phyloP scores from a whole-genome alignment of 257 asterid species.

The Cruciata laevipes region DNA sequence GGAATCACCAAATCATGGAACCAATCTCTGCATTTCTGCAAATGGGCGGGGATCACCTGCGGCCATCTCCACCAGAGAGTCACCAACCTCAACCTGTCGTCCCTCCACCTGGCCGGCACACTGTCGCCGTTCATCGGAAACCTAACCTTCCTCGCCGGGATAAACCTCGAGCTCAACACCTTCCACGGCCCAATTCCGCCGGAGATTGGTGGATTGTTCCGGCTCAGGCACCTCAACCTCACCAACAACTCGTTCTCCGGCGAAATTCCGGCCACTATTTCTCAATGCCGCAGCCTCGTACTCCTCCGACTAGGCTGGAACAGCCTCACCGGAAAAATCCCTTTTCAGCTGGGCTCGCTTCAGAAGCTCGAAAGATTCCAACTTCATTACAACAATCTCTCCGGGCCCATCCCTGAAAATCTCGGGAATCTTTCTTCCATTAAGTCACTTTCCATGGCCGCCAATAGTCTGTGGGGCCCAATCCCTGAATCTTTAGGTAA shows the following conservation, averaged over 20 bases:
- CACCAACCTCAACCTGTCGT: conserved; percentile 12
- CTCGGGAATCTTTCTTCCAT: conserved; percentile 20
- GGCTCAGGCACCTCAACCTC: conserved; percentile 12
- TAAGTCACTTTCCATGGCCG: conserved; percentile 13
- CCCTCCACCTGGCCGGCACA: conserved; percentile 6
- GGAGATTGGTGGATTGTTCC: conserved; percentile 13
- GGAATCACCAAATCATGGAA: conserved; percentile 17
- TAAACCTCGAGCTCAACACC: conserved; percentile 17
- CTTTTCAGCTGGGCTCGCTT: conserved; percentile 14
- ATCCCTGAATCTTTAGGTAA: conserved; percentile 16
- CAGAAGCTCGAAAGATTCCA: conserved; percentile 16
- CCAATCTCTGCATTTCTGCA: conserved; percentile 20
- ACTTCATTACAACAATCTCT: conserved; percentile 12
- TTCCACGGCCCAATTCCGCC: conserved; percentile 16
- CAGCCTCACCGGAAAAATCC: conserved; percentile 16
- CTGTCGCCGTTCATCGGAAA: conserved; percentile 20
- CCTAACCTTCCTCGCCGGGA: conserved; percentile 13
- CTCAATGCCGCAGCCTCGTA: conserved; percentile 17
- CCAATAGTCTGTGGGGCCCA: conserved; percentile 9
- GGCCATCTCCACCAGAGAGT: conserved; percentile 8
- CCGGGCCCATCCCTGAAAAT: conserved; percentile 12
- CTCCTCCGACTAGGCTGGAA: conserved; percentile 22
- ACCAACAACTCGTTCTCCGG: conserved; percentile 22
- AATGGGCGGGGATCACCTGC: conserved; percentile 18
- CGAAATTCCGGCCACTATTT: conserved; percentile 14